Evolutionary conservation across 1,284 basidiomycete species (phyloP).

Genomic region (Kalmanozyma brasiliensis): DNA sequence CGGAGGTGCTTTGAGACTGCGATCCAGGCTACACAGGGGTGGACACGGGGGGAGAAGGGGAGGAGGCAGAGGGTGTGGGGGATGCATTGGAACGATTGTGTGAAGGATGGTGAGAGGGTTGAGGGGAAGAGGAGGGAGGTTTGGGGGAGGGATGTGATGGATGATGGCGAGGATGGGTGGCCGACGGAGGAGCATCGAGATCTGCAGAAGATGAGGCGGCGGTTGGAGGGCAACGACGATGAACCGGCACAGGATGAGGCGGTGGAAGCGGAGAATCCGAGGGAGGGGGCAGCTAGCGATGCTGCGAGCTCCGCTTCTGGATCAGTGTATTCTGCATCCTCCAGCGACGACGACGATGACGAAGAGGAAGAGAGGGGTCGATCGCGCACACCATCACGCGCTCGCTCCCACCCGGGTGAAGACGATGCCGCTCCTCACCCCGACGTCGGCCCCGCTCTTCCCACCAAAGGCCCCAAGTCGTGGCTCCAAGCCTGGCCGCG

Average conservation of each 20-base stretch:
- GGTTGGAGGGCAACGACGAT: slow-evolving; percentile 12
- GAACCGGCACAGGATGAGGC: too few species aligned
- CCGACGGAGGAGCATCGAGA: slow-evolving; percentile 9
- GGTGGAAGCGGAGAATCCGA: background rate
- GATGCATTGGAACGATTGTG: slow-evolving; percentile 7
- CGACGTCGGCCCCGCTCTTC: background rate
- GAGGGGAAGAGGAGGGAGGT: slow-evolving; percentile 2
- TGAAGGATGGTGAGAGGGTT: slow-evolving; percentile 4
- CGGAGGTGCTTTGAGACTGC: slow-evolving; percentile 27
- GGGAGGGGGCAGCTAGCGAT: background rate
- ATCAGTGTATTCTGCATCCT: background rate
- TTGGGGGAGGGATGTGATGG: slow-evolving; percentile 18
- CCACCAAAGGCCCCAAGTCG: slow-evolving; percentile 12
- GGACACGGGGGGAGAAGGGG: slow-evolving; percentile 6
- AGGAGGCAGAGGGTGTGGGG: slow-evolving; percentile 27
- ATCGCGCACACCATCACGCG: slow-evolving; percentile 3
- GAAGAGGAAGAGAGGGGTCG: slow-evolving; percentile 7
- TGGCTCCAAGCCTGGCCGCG: slow-evolving; percentile 24
- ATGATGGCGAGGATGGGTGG: slow-evolving; percentile 2
- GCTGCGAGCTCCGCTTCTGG: slow-evolving; percentile 12
- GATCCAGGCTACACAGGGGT: slow-evolving; percentile 5
- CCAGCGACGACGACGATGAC: background rate
- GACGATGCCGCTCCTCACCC: background rate
- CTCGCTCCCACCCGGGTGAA: background rate
- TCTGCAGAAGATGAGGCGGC: background rate